phyloP scores from a whole-genome alignment of 2,329 filamentous ascomycete species.

The Huntiella omanensis region DNA sequence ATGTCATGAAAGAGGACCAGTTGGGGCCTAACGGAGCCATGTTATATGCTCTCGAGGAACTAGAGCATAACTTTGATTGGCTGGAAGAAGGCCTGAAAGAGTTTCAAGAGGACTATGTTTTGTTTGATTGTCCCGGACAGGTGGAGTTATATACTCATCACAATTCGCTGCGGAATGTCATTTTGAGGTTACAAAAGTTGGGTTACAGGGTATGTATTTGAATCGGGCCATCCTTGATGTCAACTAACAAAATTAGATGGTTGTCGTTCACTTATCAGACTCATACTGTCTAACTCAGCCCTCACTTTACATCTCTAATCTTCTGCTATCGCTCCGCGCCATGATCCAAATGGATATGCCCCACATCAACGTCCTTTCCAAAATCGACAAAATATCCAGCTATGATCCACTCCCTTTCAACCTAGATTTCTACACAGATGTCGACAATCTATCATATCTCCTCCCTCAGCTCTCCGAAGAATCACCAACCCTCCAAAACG shows the following conservation, averaged over 20 bases:
- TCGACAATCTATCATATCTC: constrained; percentile 77
- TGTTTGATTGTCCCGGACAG: constrained; percentile 94
- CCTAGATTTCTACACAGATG: constrained; percentile 92
- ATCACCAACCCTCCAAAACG: constrained; percentile 45
- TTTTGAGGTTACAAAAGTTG: constrained; percentile 74
- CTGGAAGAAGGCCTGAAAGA: constrained; percentile 62
- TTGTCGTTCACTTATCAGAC: constrained; percentile 84
- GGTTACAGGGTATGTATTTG: constrained; percentile 59
- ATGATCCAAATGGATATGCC: constrained; percentile 98
- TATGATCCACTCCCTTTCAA: constrained; percentile 86
- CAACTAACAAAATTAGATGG: constrained; percentile 38
- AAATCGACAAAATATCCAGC: constrained; percentile 81
- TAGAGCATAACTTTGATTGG: constrained; percentile 91
- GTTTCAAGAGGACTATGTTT: constrained; percentile 72
- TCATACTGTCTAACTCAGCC: constrained; percentile 85
- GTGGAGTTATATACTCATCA: constrained; percentile 97
- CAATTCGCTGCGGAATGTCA: constrained; percentile 75
- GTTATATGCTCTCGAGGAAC: constrained; percentile 81
- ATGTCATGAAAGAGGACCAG: constrained; percentile 82
- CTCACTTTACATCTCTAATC: constrained; percentile 83
- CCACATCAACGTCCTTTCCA: constrained; percentile 87
- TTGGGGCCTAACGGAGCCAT: constrained; percentile 86
- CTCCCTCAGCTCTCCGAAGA: constrained; percentile 66
- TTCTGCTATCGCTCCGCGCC: constrained; percentile 78
- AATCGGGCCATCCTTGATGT: not conserved